Conservation (phyloP, 352 stramenopile genomes). For the Pythium myriotylum region DNA sequence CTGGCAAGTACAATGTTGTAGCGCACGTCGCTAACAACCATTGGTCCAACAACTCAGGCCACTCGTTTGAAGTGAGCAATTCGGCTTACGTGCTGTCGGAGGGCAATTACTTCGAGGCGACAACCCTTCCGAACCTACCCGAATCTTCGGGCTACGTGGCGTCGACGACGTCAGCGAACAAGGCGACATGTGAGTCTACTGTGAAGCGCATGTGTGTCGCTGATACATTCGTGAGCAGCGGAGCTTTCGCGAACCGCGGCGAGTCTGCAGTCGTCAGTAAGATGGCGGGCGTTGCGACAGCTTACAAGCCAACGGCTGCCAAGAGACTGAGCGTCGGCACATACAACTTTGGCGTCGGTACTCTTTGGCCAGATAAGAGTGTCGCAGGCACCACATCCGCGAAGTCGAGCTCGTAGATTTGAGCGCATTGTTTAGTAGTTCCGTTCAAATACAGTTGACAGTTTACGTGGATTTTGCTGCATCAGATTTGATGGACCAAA, state of each 20-base stretch:
- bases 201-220: slow-evolving; percentile 13
- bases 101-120: slow-evolving; percentile 29
- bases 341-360: slow-evolving; percentile 24
- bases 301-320: slow-evolving; percentile 8
- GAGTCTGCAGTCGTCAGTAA: slow-evolving; percentile 11
- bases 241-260: slow-evolving; percentile 10
- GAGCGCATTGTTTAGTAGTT: too few relatives aligned
- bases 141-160: slow-evolving; percentile 10
- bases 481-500: too few relatives aligned
- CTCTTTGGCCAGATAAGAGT: neutral
- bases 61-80: slow-evolving; percentile 23
- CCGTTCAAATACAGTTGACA: too few relatives aligned
- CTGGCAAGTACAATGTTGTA: slow-evolving; percentile 34
- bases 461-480: too few relatives aligned
- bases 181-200: neutral
- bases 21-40: slow-evolving; percentile 33
- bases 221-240: slow-evolving; percentile 22
- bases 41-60: slow-evolving; percentile 27
- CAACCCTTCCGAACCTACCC: slow-evolving; percentile 10
- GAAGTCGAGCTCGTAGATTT: too few relatives aligned
- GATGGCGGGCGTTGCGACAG: slow-evolving; percentile 17
- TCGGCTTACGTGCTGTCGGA: slow-evolving; percentile 20
- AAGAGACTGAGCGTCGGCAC: slow-evolving; percentile 9
- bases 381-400: slow-evolving; percentile 34
- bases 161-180: slow-evolving; percentile 11